These are phyloP conservation scores for Pseudogymnoascus sp. DNA, from an alignment of 2,329 filamentous ascomycete species.

Conservation along the genomic window DNA sequence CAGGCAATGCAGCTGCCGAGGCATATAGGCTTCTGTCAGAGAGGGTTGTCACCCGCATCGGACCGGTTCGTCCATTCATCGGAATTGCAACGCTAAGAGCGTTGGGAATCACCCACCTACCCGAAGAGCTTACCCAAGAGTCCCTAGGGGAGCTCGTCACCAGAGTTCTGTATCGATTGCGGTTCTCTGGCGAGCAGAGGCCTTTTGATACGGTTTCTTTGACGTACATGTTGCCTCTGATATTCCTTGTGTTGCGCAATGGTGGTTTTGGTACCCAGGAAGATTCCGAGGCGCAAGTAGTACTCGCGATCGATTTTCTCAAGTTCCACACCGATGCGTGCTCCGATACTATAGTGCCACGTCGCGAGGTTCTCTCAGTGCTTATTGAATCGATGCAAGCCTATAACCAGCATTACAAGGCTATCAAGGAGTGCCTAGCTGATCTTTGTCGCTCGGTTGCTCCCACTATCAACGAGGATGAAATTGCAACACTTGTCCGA, in stretches of 20 bases:
- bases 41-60: slow-evolving; percentile 65
- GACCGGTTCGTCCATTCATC: slow-evolving; percentile 70
- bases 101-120: slow-evolving; percentile 63
- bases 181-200: slow-evolving; percentile 87
- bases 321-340: slow-evolving; percentile 81
- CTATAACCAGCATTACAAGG: slow-evolving; percentile 89
- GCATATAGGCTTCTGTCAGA: slow-evolving; percentile 76
- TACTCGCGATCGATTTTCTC: slow-evolving; percentile 81
- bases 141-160: slow-evolving; percentile 79
- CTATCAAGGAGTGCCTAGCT: slow-evolving; percentile 84
- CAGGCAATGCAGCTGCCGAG: slow-evolving; percentile 68
- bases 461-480: slow-evolving; percentile 64
- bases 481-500: slow-evolving; percentile 68
- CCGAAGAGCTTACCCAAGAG: slow-evolving; percentile 66
- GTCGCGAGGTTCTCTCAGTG: slow-evolving; percentile 61
- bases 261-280: slow-evolving; percentile 73
- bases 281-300: slow-evolving; percentile 79
- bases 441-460: slow-evolving; percentile 81
- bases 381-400: slow-evolving; percentile 77
- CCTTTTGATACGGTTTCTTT: slow-evolving; percentile 84
- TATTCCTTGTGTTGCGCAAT: slow-evolving; percentile 69
- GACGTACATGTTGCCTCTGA: slow-evolving; percentile 76
- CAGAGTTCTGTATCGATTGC: slow-evolving; percentile 79
- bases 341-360: slow-evolving; percentile 65
- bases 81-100: slow-evolving; percentile 80